A percentile compares a stretch with the other conserved stretches of the same genome.
phyloP scores from a whole-genome alignment of 2,329 filamentous ascomycete genomes.

The Ophiostoma triangulosporum region DNA sequence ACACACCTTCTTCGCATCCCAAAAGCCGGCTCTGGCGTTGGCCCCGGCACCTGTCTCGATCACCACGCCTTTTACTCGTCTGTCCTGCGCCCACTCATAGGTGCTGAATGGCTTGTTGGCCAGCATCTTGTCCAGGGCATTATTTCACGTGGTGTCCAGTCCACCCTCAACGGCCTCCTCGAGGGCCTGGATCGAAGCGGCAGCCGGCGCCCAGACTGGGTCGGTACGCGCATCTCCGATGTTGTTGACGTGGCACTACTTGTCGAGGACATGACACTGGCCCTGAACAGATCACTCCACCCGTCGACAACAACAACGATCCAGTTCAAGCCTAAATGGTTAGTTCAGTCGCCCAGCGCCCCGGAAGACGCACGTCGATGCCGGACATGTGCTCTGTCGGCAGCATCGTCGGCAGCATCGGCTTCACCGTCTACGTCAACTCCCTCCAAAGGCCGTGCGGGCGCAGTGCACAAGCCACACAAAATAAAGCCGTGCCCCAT shows the following conservation, averaged over 20 bases:
- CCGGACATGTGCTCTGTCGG: conserved; percentile 55
- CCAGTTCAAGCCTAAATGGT: conserved; percentile 80
- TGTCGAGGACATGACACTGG: conserved; percentile 57
- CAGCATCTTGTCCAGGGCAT: conserved; percentile 39
- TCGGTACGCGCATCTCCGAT: conserved; percentile 36
- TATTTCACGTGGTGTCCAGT: conserved; percentile 23
- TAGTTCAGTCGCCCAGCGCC: conserved; percentile 60
- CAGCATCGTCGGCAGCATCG: conserved; percentile 9
- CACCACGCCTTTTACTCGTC: conserved; percentile 35
- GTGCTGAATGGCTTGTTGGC: conserved; percentile 35
- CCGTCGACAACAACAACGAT: conserved; percentile 27
- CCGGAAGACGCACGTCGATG: conserved; percentile 50
- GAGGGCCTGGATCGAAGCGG: conserved; percentile 22
- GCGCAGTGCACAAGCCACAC: conserved; percentile 2
- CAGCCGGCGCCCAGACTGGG: conserved; percentile 27
- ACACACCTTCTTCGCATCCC: conserved; percentile 15
- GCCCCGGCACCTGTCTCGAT: conserved; percentile 24
- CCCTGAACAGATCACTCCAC: not conserved
- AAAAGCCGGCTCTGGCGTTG: conserved; percentile 36
- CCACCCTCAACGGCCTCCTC: conserved; percentile 40
- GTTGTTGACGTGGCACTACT: conserved; percentile 52
- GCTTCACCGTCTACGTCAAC: not conserved
- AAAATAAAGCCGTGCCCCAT: conserved; percentile 15
- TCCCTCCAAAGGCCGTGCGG: not conserved
- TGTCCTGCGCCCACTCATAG: conserved; percentile 42